Conservation (phyloP, 371 early-diverging fungal genomes). For the Mortierella sp. region DNA sequence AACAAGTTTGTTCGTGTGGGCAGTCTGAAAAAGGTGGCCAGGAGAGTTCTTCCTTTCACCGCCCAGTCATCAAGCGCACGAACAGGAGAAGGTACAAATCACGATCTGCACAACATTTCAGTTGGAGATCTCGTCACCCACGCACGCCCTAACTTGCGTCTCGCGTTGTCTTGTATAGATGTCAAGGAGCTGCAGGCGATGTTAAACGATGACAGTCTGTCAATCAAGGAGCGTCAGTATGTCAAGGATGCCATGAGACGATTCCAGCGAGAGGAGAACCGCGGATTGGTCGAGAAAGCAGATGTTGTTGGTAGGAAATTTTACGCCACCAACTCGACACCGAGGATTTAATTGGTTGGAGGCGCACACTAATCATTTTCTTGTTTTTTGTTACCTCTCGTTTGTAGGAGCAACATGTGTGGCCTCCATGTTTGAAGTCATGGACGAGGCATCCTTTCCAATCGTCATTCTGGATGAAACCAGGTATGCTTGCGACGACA, state of each 20-base stretch:
- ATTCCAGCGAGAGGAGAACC: constrained; percentile 71
- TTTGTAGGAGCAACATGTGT: constrained; percentile 78
- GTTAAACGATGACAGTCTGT: constrained; percentile 70
- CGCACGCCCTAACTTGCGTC: background rate
- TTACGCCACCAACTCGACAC: background rate
- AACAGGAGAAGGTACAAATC: constrained; percentile 60
- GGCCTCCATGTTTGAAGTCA: constrained; percentile 80
- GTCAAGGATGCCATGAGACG: constrained; percentile 76
- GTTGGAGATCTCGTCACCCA: background rate
- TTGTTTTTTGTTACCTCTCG: background rate
- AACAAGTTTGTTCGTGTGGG: constrained; percentile 89
- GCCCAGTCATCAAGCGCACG: constrained; percentile 66
- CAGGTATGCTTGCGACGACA: constrained; percentile 46
- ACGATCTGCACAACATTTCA: background rate
- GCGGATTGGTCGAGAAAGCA: constrained; percentile 61
- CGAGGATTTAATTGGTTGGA: background rate
- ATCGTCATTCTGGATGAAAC: constrained; percentile 92
- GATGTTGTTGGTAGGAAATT: constrained; percentile 70
- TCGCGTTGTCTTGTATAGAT: constrained; percentile 58
- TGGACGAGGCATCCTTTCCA: constrained; percentile 71
- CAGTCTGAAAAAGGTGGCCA: constrained; percentile 86
- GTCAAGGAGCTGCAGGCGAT: constrained; percentile 81
- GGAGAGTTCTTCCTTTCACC: constrained; percentile 77
- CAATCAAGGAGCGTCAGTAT: constrained; percentile 66
- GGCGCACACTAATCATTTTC: background rate